These are phyloP conservation scores for Akanthomyces uredinophilus DNA, from an alignment of 2,329 filamentous ascomycete species.

Conservation along the genomic window DNA sequence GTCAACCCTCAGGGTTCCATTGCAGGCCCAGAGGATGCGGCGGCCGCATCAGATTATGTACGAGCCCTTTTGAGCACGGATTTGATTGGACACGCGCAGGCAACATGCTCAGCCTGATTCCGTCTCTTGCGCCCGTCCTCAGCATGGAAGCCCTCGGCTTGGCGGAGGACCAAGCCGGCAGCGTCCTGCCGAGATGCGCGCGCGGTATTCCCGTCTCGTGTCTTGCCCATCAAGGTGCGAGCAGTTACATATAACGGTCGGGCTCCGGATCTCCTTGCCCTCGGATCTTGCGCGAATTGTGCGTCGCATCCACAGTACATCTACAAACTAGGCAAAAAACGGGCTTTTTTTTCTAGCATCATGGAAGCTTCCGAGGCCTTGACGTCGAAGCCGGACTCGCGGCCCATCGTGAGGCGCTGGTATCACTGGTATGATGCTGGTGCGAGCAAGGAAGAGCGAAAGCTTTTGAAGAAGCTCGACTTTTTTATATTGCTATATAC, in stretches of 20 bases:
- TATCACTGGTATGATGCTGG: slow-evolving; percentile 39
- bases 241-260: neutral
- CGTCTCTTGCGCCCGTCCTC: neutral
- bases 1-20: slow-evolving; percentile 1
- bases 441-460: slow-evolving; percentile 36
- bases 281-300: neutral
- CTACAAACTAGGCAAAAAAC: neutral
- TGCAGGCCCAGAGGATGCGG: neutral
- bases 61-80: neutral
- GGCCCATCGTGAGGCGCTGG: slow-evolving; percentile 20
- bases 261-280: neutral
- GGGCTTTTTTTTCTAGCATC: neutral
- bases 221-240: neutral
- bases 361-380: neutral
- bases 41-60: neutral
- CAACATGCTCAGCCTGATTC: neutral
- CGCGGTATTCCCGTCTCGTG: neutral
- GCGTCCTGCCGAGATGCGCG: neutral
- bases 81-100: neutral
- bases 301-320: too few species aligned
- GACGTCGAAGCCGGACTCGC: neutral
- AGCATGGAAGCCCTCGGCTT: neutral
- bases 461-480: slow-evolving; percentile 45
- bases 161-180: neutral
- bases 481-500: slow-evolving; percentile 38